Evolutionary conservation across 345 rosid genomes (phyloP).

Genomic region (Brassica juncea): DNA sequence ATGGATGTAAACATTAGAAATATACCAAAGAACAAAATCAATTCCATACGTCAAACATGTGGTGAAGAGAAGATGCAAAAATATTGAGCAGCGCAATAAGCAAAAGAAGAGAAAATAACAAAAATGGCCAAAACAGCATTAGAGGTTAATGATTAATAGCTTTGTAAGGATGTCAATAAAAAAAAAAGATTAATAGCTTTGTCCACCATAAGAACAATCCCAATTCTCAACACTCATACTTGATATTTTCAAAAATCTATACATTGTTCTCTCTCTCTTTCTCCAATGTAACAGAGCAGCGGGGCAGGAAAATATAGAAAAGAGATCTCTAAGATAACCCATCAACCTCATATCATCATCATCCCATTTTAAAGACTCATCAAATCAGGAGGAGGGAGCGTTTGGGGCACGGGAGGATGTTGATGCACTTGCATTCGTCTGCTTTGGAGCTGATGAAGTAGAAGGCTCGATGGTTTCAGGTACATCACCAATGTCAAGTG

Average conservation of each 20-base stretch:
- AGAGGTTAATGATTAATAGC: conserved; percentile 18
- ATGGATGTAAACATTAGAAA: background rate
- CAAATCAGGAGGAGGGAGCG: conserved; percentile 39
- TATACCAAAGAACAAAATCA: background rate
- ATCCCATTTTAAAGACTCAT: conserved; percentile 6
- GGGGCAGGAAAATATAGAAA: background rate
- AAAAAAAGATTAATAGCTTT: conserved; percentile 29
- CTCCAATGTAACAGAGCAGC: conserved; percentile 15
- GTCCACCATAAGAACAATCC: conserved; percentile 1
- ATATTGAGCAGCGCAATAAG: background rate
- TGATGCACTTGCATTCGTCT: conserved; percentile 48
- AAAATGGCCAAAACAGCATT: background rate
- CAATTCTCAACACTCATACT: conserved; percentile 21
- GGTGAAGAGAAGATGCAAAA: background rate
- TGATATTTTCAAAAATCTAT: conserved; percentile 13
- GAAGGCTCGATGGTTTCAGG: conserved; percentile 48
- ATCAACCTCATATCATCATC: conserved; percentile 21
- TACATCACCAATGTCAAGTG: conserved; percentile 82
- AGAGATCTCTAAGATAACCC: conserved; percentile 30
- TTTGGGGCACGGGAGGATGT: conserved; percentile 52
- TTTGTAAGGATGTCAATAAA: too few species aligned
- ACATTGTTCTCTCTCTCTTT: conserved; percentile 26
- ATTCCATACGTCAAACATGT: background rate
- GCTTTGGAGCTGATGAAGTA: conserved; percentile 46
- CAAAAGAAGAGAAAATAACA: background rate